These are phyloP conservation scores for Lathyrus tuberosus DNA, from an alignment of 306 rosid genomes.

Conservation along the genomic window DNA sequence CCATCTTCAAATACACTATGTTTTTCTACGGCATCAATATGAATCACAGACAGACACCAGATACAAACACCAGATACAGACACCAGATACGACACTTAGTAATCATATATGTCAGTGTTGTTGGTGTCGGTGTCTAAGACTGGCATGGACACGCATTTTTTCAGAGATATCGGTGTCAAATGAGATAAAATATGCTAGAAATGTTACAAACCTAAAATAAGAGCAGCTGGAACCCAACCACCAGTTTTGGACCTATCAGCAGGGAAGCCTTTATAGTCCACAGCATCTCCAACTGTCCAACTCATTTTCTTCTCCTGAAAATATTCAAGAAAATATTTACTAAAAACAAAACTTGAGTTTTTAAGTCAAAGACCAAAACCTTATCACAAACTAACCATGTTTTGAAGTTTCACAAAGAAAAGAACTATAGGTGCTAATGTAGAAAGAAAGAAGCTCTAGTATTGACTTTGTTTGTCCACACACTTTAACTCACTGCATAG, in stretches of 20 bases:
- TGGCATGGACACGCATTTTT: no score
- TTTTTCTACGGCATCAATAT: not conserved
- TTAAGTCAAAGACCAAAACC: constrained; percentile 25
- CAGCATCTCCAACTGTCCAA: constrained; percentile 71
- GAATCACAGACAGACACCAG: no score
- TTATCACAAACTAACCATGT: constrained; percentile 46
- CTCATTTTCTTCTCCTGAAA: constrained; percentile 72
- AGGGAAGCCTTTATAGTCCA: constrained; percentile 76
- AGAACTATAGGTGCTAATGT: constrained; percentile 14
- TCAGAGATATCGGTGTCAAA: not conserved
- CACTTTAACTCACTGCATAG: constrained; percentile 38
- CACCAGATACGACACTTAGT: no score
- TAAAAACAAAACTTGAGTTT: not conserved
- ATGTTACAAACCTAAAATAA: constrained; percentile 63
- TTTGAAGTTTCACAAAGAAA: constrained; percentile 25
- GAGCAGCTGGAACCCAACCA: constrained; percentile 85
- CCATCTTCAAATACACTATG: not conserved
- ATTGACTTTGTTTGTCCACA: not conserved
- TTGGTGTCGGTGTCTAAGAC: no score
- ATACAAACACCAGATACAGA: no score
- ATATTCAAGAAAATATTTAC: constrained; percentile 3
- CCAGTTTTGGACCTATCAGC: constrained; percentile 85
- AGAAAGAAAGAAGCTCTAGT: constrained; percentile 27
- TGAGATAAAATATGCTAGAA: not conserved
- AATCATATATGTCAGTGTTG: no score